phyloP scores from a whole-genome alignment of 2,329 filamentous ascomycete genomes.

The Hypoxylon sp. region DNA sequence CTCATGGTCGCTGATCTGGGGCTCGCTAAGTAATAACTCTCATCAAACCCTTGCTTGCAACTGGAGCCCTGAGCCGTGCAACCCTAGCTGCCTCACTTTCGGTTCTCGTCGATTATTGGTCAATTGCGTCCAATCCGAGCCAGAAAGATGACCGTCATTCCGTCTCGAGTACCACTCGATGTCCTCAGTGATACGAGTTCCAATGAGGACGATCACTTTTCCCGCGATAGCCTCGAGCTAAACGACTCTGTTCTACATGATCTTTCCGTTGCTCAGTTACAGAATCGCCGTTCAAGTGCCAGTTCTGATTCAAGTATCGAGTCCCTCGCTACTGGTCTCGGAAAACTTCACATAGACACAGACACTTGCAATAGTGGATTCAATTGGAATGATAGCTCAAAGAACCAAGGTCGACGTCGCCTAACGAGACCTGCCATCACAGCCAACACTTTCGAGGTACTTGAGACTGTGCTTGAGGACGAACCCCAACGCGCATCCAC shows the following conservation, averaged over 20 bases:
- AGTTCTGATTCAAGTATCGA: constrained; percentile 49
- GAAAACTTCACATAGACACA: constrained; percentile 52
- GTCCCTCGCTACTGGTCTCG: constrained; percentile 54
- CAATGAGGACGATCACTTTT: constrained; percentile 45
- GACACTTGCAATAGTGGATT: constrained; percentile 30
- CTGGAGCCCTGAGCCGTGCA: constrained; percentile 45
- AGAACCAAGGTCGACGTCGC: constrained; percentile 44
- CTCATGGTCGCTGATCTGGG: constrained; percentile 28
- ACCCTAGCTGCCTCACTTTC: constrained; percentile 40
- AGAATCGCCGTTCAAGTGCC: constrained; percentile 48
- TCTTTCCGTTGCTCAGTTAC: constrained; percentile 51
- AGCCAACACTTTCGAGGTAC: constrained; percentile 51
- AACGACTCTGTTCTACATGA: constrained; percentile 49
- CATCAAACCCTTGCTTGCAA: constrained; percentile 47
- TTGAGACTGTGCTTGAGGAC: constrained; percentile 52
- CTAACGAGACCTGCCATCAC: constrained; percentile 48
- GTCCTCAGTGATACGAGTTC: constrained; percentile 50
- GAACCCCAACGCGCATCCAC: constrained; percentile 42
- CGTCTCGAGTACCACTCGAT: constrained; percentile 46
- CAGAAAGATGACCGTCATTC: constrained; percentile 47
- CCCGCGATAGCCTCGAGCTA: constrained; percentile 32
- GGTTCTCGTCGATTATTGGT: constrained; percentile 38
- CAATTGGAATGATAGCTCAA: constrained; percentile 37
- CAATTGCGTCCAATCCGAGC: constrained; percentile 41
- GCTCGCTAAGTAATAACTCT: constrained; percentile 31